Conservation (phyloP, 148 eudicot genomes). For the Cornus florida region DNA sequence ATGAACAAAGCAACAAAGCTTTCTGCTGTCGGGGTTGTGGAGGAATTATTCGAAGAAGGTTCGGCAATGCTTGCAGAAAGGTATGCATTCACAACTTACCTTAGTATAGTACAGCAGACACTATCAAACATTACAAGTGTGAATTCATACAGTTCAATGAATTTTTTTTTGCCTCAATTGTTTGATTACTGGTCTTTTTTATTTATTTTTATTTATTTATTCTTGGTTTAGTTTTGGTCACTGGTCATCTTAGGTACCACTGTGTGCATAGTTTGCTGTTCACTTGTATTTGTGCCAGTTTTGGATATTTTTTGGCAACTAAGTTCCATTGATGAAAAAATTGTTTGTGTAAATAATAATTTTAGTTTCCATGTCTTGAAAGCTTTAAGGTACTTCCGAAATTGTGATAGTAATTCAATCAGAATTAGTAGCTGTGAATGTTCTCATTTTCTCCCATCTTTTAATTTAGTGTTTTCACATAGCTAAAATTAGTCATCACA, state of each 20-base stretch:
- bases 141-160: too few relatives aligned
- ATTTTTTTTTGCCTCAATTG: not conserved
- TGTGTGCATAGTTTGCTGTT: too few relatives aligned
- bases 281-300: too few relatives aligned
- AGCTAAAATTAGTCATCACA: too few relatives aligned
- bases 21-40: slow-evolving; percentile 89
- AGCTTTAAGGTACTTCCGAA: too few relatives aligned
- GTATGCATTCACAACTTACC: slow-evolving; percentile 24
- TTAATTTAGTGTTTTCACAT: too few relatives aligned
- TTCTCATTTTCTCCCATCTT: too few relatives aligned
- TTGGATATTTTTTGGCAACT: not conserved
- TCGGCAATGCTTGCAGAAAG: slow-evolving; percentile 98
- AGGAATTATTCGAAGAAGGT: slow-evolving; percentile 98
- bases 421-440: too few relatives aligned
- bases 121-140: not conserved
- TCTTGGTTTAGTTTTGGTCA: not conserved
- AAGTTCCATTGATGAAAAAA: not conserved
- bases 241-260: not conserved
- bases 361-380: not conserved
- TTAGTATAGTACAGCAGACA: not conserved
- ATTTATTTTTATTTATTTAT: too few relatives aligned
- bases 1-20: slow-evolving; percentile 57
- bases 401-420: too few relatives aligned
- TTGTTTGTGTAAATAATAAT: too few relatives aligned
- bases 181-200: not conserved